phyloP scores from a whole-genome alignment of 1,284 basidiomycete species.

The Volvariella volvacea region DNA sequence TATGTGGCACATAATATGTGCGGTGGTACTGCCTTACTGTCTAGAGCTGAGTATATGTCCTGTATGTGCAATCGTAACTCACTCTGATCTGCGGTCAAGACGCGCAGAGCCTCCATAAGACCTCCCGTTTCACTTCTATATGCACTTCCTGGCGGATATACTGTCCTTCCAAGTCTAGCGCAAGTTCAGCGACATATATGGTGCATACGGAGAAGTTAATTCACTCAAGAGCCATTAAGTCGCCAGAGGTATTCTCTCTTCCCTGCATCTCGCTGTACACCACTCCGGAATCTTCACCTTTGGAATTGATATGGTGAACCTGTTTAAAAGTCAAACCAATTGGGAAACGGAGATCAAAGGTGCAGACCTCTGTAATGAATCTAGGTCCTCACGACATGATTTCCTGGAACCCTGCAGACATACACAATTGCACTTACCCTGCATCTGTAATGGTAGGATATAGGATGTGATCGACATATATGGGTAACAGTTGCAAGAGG shows the following conservation, averaged over 20 bases:
- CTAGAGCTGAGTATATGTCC: slow-evolving; percentile 11
- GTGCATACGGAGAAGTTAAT: slow-evolving; percentile 13
- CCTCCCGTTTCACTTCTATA: slow-evolving; percentile 98
- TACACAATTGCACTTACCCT: slow-evolving; percentile 36
- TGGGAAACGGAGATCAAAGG: neutral
- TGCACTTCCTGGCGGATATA: slow-evolving; percentile 81
- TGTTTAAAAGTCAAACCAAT: slow-evolving; percentile 19
- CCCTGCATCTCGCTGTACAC: slow-evolving; percentile 99
- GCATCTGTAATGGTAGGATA: slow-evolving; percentile 92
- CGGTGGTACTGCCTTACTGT: slow-evolving; percentile 87
- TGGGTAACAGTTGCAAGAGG: slow-evolving; percentile 89
- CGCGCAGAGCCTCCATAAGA: slow-evolving; percentile 86
- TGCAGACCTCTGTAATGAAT: slow-evolving; percentile 81
- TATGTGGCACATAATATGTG: slow-evolving; percentile 93
- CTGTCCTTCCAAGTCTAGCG: slow-evolving; percentile 67
- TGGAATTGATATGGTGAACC: slow-evolving; percentile 90
- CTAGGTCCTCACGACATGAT: slow-evolving; percentile 14
- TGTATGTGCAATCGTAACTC: slow-evolving; percentile 18
- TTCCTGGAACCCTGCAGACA: neutral
- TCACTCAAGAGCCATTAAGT: slow-evolving; percentile 85
- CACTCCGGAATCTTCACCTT: slow-evolving; percentile 92
- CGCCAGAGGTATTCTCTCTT: slow-evolving; percentile 86
- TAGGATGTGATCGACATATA: slow-evolving; percentile 96
- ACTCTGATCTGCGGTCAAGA: slow-evolving; percentile 90
- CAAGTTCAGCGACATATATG: neutral